phyloP scores from a whole-genome alignment of 2,329 filamentous ascomycete species.

The Ascochyta clinopodiicola region DNA sequence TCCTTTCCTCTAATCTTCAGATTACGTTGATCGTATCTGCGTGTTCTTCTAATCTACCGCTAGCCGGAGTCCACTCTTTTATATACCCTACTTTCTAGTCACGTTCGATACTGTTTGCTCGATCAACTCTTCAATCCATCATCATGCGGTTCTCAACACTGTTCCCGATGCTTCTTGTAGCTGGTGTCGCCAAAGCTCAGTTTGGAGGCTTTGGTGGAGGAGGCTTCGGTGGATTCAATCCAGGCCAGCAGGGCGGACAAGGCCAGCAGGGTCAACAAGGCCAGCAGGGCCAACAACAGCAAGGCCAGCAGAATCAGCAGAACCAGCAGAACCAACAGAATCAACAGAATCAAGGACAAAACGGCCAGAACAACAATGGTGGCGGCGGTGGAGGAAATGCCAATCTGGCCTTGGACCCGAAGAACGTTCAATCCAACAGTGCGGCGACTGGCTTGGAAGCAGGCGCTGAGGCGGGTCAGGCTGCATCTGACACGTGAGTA shows the following conservation, averaged over 20 bases:
- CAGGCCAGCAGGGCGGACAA: slow-evolving; percentile 5
- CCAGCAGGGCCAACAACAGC: slow-evolving; percentile 14
- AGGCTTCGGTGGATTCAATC: slow-evolving; percentile 9
- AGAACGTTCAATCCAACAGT: slow-evolving; percentile 54
- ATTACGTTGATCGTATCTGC: slow-evolving; percentile 52
- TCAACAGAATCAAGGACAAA: slow-evolving; percentile 20
- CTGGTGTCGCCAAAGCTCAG: slow-evolving; percentile 45
- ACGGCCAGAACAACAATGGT: slow-evolving; percentile 25
- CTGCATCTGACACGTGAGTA: slow-evolving; percentile 56
- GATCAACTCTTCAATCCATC: slow-evolving; percentile 9
- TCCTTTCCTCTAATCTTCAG: slow-evolving; percentile 47
- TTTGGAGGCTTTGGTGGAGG: slow-evolving; percentile 21
- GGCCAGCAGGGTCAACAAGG: slow-evolving; percentile 9
- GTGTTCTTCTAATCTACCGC: slow-evolving; percentile 47
- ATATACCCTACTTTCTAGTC: slow-evolving; percentile 28
- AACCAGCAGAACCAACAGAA: slow-evolving; percentile 20
- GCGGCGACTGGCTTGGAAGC: slow-evolving; percentile 49
- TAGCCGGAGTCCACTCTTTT: slow-evolving; percentile 49
- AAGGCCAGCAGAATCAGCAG: slow-evolving; percentile 15
- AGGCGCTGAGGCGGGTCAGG: slow-evolving; percentile 49
- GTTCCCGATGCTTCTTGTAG: slow-evolving; percentile 43
- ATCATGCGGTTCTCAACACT: slow-evolving; percentile 48
- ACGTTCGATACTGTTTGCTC: slow-evolving; percentile 7
- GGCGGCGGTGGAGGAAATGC: slow-evolving; percentile 22
- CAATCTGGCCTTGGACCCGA: slow-evolving; percentile 42